phyloP scores from a whole-genome alignment of 2,329 filamentous ascomycete genomes.

The Botrytis paeoniae region DNA sequence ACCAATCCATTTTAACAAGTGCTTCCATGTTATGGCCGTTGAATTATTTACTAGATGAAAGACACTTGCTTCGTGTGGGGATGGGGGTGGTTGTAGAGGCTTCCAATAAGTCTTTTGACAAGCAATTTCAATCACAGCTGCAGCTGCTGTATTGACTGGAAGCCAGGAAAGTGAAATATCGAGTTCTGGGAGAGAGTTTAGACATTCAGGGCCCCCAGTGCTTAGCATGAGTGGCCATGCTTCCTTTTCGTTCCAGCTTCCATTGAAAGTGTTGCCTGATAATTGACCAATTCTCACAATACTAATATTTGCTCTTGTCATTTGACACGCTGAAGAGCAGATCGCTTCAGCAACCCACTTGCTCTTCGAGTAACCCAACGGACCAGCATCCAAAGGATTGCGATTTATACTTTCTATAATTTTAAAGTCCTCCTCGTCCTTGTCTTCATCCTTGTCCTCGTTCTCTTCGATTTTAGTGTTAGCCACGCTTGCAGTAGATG shows the following conservation, averaged over 20 bases:
- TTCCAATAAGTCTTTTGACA: not conserved
- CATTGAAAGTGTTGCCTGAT: conserved; percentile 43
- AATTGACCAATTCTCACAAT: conserved; percentile 42
- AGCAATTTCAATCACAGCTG: conserved; percentile 42
- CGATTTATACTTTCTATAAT: not conserved
- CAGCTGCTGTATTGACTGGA: conserved; percentile 46
- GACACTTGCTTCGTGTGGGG: not conserved
- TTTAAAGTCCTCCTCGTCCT: not conserved
- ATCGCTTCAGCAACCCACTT: conserved; percentile 59
- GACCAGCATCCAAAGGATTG: conserved; percentile 39
- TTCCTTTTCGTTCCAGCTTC: conserved; percentile 49
- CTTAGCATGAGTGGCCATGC: conserved; percentile 49
- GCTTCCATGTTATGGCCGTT: not conserved
- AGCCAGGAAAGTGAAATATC: conserved; percentile 41
- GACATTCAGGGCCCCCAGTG: conserved; percentile 36
- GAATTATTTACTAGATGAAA: conserved; percentile 8
- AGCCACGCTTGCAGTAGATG: conserved; percentile 46
- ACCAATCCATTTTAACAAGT: conserved; percentile 9
- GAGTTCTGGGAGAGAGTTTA: conserved; percentile 43
- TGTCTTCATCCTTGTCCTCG: too few relatives aligned
- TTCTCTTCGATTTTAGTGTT: conserved; percentile 30
- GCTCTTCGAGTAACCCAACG: conserved; percentile 54
- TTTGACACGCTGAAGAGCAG: conserved; percentile 42
- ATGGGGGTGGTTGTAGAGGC: not conserved
- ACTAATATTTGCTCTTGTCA: conserved; percentile 21